A percentile compares a stretch with the other conserved stretches of the same genome.
Conservation (phyloP, 352 stramenopile species). For the Globisporangium cystogenes region DNA sequence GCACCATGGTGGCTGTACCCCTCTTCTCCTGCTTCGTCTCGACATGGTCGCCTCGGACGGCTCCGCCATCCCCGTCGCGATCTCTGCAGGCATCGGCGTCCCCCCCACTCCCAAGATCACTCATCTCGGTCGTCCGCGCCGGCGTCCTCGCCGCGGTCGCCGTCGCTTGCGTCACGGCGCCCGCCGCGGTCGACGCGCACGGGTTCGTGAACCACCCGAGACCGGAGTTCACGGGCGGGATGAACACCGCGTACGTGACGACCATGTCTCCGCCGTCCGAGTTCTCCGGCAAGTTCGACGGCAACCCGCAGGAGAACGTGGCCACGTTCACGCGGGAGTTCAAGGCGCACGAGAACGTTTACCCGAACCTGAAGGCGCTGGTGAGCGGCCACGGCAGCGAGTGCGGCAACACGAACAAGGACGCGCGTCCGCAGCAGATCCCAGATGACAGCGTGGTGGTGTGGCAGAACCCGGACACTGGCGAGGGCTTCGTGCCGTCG, state of each 20-base stretch:
- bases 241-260: slow-evolving; percentile 27
- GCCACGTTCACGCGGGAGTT: slow-evolving; percentile 37
- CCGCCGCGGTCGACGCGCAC: slow-evolving; percentile 27
- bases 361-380: slow-evolving; percentile 35
- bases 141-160: not conserved
- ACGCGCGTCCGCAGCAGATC: slow-evolving; percentile 32
- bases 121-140: not conserved
- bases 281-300: slow-evolving; percentile 60
- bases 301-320: slow-evolving; percentile 40
- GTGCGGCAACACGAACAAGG: slow-evolving; percentile 34
- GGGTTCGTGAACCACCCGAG: slow-evolving; percentile 40
- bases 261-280: slow-evolving; percentile 36
- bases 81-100: not conserved
- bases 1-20: no score
- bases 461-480: slow-evolving; percentile 45
- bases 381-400: slow-evolving; percentile 28
- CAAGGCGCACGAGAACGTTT: slow-evolving; percentile 15
- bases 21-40: no score
- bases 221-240: slow-evolving; percentile 33
- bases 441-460: slow-evolving; percentile 18
- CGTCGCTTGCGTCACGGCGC: not conserved
- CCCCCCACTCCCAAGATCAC: not conserved
- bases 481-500: slow-evolving; percentile 41
- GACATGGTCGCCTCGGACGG: no score
- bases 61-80: no score